Conservation (phyloP, 805 yeast species). For the Pichia ethanolica region DNA sequence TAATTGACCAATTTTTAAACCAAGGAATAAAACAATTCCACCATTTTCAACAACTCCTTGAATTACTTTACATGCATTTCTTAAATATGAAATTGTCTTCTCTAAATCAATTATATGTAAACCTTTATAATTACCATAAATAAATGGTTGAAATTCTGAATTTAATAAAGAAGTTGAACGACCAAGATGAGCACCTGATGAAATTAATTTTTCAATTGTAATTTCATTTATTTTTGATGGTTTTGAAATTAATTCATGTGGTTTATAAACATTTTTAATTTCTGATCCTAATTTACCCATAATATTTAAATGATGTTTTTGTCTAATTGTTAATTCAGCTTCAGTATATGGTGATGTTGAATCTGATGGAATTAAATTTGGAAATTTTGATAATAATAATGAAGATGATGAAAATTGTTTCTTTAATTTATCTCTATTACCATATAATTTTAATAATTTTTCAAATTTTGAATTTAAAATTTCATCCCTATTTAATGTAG, state of each 20-base stretch:
- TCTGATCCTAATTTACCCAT: slow-evolving; percentile 59
- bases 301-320: slow-evolving; percentile 49
- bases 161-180: slow-evolving; percentile 78
- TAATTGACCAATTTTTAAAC: slow-evolving; percentile 73
- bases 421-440: slow-evolving; percentile 18
- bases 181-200: slow-evolving; percentile 94
- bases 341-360: slow-evolving; percentile 60
- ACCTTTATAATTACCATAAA: slow-evolving; percentile 86
- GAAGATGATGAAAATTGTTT: slow-evolving; percentile 19
- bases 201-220: slow-evolving; percentile 63
- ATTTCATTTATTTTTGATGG: slow-evolving; percentile 55
- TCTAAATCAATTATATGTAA: slow-evolving; percentile 86
- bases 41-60: slow-evolving; percentile 78
- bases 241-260: slow-evolving; percentile 53
- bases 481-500: slow-evolving; percentile 25
- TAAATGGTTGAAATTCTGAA: slow-evolving; percentile 74
- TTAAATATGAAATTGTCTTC: slow-evolving; percentile 66
- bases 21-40: slow-evolving; percentile 74
- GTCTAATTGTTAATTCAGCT: slow-evolving; percentile 74
- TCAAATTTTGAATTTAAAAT: slow-evolving; percentile 21
- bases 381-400: slow-evolving; percentile 35
- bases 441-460: slow-evolving; percentile 21
- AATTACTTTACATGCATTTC: slow-evolving; percentile 78
- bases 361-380: slow-evolving; percentile 56
- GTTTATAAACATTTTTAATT: slow-evolving; percentile 56